These are phyloP conservation scores for Neurospora africana DNA, from an alignment of 495 filamentous ascomycete genomes.

Conservation along the genomic window DNA sequence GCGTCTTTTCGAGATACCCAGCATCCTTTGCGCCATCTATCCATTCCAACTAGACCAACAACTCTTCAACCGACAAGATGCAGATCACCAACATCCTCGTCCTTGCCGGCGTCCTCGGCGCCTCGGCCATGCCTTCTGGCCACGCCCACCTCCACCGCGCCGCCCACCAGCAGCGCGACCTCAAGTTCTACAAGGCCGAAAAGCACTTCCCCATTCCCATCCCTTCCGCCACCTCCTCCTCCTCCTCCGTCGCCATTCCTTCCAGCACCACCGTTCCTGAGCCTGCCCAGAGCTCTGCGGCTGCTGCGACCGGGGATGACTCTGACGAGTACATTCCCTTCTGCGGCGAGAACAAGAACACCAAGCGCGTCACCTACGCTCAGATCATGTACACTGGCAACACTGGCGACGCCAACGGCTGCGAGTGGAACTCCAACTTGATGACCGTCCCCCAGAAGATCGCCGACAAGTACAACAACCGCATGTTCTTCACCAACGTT, in stretches of 20 bases:
- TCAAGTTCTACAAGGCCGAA: slow-evolving; percentile 17
- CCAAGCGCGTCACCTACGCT: slow-evolving; percentile 26
- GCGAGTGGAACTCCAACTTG: slow-evolving; percentile 27
- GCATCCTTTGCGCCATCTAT: not conserved
- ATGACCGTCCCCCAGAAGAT: slow-evolving; percentile 27
- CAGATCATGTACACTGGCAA: slow-evolving; percentile 29
- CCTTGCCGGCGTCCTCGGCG: slow-evolving; percentile 19
- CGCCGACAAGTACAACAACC: slow-evolving; percentile 25
- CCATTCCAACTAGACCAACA: slow-evolving; percentile 2
- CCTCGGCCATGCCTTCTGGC: slow-evolving; percentile 21
- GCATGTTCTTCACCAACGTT: slow-evolving; percentile 26
- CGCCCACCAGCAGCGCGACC: slow-evolving; percentile 13
- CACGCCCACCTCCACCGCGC: slow-evolving; percentile 24
- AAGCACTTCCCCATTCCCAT: slow-evolving; percentile 6
- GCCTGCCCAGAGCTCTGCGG: not conserved
- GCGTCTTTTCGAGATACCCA: not conserved
- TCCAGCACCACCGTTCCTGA: not conserved
- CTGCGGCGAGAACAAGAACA: slow-evolving; percentile 13
- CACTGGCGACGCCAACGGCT: slow-evolving; percentile 17
- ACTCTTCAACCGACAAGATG: slow-evolving; percentile 12
- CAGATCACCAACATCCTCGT: slow-evolving; percentile 19
- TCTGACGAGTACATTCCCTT: slow-evolving; percentile 11
- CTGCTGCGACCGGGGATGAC: not conserved
- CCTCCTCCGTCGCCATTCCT: not conserved
- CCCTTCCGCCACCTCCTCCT: not conserved